A percentile compares a stretch with the other conserved stretches of the same genome.
phyloP scores from a whole-genome alignment of 371 early-diverging fungal genomes.

The Rhizopus delemar region DNA sequence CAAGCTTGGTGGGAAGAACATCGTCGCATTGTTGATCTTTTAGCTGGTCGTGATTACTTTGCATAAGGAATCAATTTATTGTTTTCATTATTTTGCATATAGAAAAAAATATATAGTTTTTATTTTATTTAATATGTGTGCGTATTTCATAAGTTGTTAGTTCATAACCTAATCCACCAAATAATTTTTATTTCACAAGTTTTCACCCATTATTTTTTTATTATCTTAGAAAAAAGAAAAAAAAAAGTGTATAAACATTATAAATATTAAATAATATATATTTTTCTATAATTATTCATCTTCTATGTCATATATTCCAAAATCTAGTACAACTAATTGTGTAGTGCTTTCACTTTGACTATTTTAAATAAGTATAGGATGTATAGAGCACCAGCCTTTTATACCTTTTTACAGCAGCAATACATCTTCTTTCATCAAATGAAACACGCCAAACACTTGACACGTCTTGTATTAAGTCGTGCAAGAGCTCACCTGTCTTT shows the following conservation, averaged over 20 bases:
- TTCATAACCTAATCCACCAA: too few species aligned
- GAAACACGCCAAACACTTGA: slow-evolving; percentile 89
- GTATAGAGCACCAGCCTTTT: background rate
- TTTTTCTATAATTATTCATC: slow-evolving; percentile 23
- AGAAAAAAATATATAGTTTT: too few species aligned
- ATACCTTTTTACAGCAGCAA: slow-evolving; percentile 80
- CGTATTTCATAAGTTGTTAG: too few species aligned
- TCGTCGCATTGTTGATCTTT: slow-evolving; percentile 45
- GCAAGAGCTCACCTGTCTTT: slow-evolving; percentile 68
- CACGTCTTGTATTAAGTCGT: slow-evolving; percentile 72
- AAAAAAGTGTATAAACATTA: background rate
- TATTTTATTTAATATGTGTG: too few species aligned
- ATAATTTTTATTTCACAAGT: background rate
- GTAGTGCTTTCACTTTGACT: slow-evolving; percentile 39
- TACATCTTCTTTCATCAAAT: slow-evolving; percentile 82
- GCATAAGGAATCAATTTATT: too few species aligned
- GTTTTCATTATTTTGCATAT: too few species aligned
- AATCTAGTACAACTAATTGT: slow-evolving; percentile 59
- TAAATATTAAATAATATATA: background rate
- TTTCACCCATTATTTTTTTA: background rate
- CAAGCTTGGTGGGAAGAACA: slow-evolving; percentile 82
- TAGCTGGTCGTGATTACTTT: slow-evolving; percentile 36
- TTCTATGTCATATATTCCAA: slow-evolving; percentile 51
- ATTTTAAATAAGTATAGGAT: background rate
- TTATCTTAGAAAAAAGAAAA: background rate